Evolutionary conservation across 2,329 filamentous ascomycete species (phyloP).

Genomic region (Rachicladosporium sp.): DNA sequence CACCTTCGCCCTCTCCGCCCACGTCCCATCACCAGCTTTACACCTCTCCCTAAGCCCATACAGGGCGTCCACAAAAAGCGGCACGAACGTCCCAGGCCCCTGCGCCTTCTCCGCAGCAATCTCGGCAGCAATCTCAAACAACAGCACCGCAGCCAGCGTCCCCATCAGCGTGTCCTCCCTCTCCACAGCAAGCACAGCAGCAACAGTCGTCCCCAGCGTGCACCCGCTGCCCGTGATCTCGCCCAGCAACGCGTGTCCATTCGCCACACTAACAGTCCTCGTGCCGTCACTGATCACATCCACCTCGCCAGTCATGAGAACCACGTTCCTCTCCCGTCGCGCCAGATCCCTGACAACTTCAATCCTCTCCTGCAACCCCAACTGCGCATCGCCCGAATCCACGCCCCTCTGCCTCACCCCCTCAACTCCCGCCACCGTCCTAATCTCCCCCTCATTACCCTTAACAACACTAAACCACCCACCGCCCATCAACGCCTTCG

Average conservation of each 20-base stretch:
- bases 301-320: slow-evolving; percentile 68
- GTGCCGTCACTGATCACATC: slow-evolving; percentile 69
- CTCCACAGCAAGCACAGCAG: slow-evolving; percentile 57
- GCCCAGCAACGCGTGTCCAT: slow-evolving; percentile 63
- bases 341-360: slow-evolving; percentile 56
- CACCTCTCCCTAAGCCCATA: slow-evolving; percentile 38
- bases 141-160: slow-evolving; percentile 57
- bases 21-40: slow-evolving; percentile 35
- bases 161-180: slow-evolving; percentile 57
- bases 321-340: slow-evolving; percentile 52
- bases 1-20: slow-evolving; percentile 43
- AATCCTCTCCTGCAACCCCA: slow-evolving; percentile 44
- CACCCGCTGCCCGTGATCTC: slow-evolving; percentile 67
- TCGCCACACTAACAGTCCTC: slow-evolving; percentile 54
- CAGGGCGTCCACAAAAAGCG: slow-evolving; percentile 67
- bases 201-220: slow-evolving; percentile 69
- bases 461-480: slow-evolving; percentile 85
- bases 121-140: slow-evolving; percentile 71
- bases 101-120: slow-evolving; percentile 43
- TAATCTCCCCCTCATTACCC: slow-evolving; percentile 83
- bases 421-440: slow-evolving; percentile 51
- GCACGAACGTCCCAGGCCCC: slow-evolving; percentile 78
- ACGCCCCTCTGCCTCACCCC: slow-evolving; percentile 61
- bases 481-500: slow-evolving; percentile 55
- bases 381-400: slow-evolving; percentile 54